Base-by-base conservation (phyloP, 768 basidiomycete species). In the Pleurotus ostreatus region DNA sequence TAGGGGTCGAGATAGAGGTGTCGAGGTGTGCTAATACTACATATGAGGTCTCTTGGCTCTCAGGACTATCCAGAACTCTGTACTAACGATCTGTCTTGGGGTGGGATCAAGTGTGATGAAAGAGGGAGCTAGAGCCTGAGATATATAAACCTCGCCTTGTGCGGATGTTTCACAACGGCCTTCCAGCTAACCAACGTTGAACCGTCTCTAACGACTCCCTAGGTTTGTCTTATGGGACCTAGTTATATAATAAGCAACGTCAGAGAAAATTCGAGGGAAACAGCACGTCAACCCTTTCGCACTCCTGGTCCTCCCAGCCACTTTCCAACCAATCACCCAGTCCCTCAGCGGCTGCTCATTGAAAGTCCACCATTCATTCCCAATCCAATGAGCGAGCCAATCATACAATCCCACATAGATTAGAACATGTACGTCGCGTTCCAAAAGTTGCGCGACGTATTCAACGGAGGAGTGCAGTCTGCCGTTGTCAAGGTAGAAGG, bases 161-260 rank as follows among this genome's bases (percentile, higher is more conserved):
- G 30, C 30, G 3, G 23, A 25, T 25, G 23, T 41, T 16, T 41
- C n/a, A 44, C 41, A 44, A 22, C 11, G 41, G 11, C 6, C 20
- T 6, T 22, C 41, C 41, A 7, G 41, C 41, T 22, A 44, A 23
- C 85, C 84, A 87, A 7, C 78, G 73, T 20, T 79, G 78, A 26
- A 87, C 70, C 71, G 86, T 77, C 48, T 74, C 70, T 55, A 81
- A 68, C 5, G 80, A 71, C 64, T 85, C 80, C 58, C 74, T 75
- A 0, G 86, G 86, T 61, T 82, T 84, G 62, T 84, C 82, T 69
- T 80, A 77, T 34, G 84, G 83, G 46, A 81, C 83, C 71, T 83
- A 23, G 23, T 23, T 23, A 61, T 6, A 52, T 5, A 57, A 62
- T 47, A 12, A 48, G 34, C 30, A 38, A 62, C 47, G 15, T 39